Percentiles rank a stretch among this genome's conserved stretches.
Evolutionary conservation across 2,329 filamentous ascomycete genomes (phyloP).

Genomic region (Esteya vermicola): DNA sequence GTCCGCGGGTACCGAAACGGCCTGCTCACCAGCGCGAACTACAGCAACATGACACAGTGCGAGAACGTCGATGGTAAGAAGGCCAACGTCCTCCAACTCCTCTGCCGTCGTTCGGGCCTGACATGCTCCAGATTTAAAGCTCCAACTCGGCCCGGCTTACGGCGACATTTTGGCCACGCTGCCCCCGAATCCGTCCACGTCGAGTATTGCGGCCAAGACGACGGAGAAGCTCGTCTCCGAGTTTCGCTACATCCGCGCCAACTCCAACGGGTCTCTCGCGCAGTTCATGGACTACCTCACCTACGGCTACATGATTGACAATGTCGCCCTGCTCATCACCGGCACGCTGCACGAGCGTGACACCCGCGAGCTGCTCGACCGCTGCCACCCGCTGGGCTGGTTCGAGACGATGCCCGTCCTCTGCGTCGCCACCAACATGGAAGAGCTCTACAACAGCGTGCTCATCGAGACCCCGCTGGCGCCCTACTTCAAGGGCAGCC

Average conservation of each 20-base stretch:
- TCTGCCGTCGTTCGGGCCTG: no score
- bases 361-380: conserved; percentile 83
- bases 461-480: conserved; percentile 92
- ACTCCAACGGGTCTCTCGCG: conserved; percentile 78
- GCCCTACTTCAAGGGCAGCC: conserved; percentile 91
- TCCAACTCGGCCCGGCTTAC: conserved; percentile 91
- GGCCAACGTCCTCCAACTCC: no score
- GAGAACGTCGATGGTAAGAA: conserved; percentile 90
- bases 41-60: conserved; percentile 93
- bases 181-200: conserved; percentile 93
- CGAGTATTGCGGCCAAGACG: conserved; percentile 82
- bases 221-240: conserved; percentile 97
- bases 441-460: conserved; percentile 97
- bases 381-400: conserved; percentile 95
- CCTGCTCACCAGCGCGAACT: conserved; percentile 79
- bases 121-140: conserved; percentile 64
- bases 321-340: conserved; percentile 93
- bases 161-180: conserved; percentile 92
- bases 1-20: conserved; percentile 93
- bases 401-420: conserved; percentile 98
- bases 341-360: conserved; percentile 95
- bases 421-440: conserved; percentile 94
- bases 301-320: conserved; percentile 99
- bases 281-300: conserved; percentile 98
- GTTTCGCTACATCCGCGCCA: conserved; percentile 90